Percentiles rank a stretch among this genome's conserved stretches.
These are phyloP conservation scores for Flueggea neowawraea DNA, from an alignment of 441 rosid genomes.

Conservation along the genomic window DNA sequence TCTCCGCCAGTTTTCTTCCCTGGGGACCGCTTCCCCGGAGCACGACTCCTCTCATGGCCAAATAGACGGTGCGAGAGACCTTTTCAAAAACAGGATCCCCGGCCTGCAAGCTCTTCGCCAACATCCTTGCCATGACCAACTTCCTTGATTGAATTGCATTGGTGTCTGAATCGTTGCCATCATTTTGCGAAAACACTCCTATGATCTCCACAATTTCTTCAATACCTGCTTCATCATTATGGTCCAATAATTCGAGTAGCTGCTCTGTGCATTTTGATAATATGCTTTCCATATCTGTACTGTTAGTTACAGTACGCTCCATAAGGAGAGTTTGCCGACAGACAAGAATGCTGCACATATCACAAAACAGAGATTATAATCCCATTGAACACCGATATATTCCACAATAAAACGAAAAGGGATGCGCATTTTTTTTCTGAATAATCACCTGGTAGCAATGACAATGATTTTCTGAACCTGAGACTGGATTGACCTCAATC, in stretches of 20 bases:
- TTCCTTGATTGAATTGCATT: conserved; percentile 47
- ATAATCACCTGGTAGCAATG: conserved; percentile 55
- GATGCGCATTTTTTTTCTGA: not conserved
- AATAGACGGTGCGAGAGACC: conserved; percentile 67
- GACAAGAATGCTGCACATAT: conserved; percentile 65
- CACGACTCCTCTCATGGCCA: conserved; percentile 66
- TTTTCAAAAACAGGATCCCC: conserved; percentile 80
- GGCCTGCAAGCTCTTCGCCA: conserved; percentile 76
- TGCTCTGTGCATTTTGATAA: conserved; percentile 37
- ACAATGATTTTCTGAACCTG: conserved; percentile 82
- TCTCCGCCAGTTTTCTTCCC: conserved; percentile 57
- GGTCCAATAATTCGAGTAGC: conserved; percentile 51
- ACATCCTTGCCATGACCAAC: conserved; percentile 57
- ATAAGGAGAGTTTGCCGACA: conserved; percentile 70
- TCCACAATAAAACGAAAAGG: not conserved
- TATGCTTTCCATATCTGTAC: conserved; percentile 51
- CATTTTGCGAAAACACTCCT: conserved; percentile 32
- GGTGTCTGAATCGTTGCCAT: conserved; percentile 18
- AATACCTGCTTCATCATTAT: conserved; percentile 47
- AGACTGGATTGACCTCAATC: conserved; percentile 73
- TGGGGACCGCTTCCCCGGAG: conserved; percentile 56
- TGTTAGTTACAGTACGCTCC: conserved; percentile 40
- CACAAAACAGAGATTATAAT: not conserved
- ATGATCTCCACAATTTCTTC: conserved; percentile 55
- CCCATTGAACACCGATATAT: not conserved